Evolutionary conservation across 768 basidiomycete genomes (phyloP).

Genomic region (Hortiboletus flavorubellus): DNA sequence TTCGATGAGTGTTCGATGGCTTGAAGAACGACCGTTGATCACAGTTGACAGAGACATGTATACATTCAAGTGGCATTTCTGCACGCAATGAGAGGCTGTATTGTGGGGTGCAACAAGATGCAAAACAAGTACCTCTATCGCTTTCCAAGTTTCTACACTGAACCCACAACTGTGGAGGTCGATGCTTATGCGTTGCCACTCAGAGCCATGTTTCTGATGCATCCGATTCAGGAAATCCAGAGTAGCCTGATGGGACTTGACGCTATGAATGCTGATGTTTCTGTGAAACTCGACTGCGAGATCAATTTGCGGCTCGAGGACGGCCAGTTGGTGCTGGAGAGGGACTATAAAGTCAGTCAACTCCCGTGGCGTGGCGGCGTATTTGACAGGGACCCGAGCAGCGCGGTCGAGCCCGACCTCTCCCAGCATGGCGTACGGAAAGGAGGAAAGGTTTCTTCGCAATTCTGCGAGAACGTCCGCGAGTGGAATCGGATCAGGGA

Average conservation of each 20-base stretch:
- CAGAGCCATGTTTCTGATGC: conserved; percentile 50
- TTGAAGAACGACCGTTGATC: conserved; percentile 72
- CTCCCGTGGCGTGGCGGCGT: conserved; percentile 44
- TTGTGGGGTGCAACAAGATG: neutral
- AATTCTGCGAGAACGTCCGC: conserved; percentile 56
- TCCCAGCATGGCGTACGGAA: conserved; percentile 79
- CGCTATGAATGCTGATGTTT: conserved; percentile 86
- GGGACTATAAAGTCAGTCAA: conserved; percentile 79
- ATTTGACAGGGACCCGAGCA: conserved; percentile 68
- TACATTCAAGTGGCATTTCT: conserved; percentile 72
- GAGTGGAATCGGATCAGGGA: conserved; percentile 74
- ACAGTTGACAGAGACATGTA: conserved; percentile 87
- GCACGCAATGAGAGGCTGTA: conserved; percentile 14
- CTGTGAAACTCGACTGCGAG: conserved; percentile 77
- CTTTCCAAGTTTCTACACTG: conserved; percentile 69
- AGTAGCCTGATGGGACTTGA: conserved; percentile 70
- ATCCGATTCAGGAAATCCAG: conserved; percentile 61
- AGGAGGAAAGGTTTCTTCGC: conserved; percentile 52
- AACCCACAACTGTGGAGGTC: conserved; percentile 91
- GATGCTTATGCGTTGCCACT: conserved; percentile 68
- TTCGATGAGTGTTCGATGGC: conserved; percentile 61
- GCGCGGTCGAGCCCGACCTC: conserved; percentile 90
- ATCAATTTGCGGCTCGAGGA: conserved; percentile 83
- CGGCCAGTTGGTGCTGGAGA: conserved; percentile 70
- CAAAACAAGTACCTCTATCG: conserved; percentile 60